phyloP scores from a whole-genome alignment of 2,329 filamentous ascomycete genomes.

The Arthrobotrys pseudoclavata region DNA sequence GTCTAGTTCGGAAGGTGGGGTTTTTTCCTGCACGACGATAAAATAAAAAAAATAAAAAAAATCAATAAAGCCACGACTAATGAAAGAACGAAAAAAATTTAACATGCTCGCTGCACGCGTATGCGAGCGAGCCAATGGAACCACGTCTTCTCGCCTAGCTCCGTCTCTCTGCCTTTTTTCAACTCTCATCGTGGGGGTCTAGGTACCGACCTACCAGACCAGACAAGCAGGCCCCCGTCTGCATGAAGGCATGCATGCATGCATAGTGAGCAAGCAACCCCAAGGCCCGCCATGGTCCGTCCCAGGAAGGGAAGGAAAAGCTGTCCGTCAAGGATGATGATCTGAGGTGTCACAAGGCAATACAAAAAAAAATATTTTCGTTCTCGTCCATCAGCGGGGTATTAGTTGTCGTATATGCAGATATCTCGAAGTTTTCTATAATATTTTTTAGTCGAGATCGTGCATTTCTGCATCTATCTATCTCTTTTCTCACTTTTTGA shows the following conservation, averaged over 20 bases:
- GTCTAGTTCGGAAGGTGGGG: constrained; percentile 61
- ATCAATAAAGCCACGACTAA: constrained; percentile 45
- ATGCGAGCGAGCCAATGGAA: constrained; percentile 60
- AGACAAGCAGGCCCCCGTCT: constrained; percentile 48
- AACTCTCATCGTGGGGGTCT: constrained; percentile 58
- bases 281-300: constrained; percentile 56
- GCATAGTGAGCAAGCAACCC: constrained; percentile 47
- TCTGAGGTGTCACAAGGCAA: constrained; percentile 44
- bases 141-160: constrained; percentile 52
- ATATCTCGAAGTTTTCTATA: not conserved
- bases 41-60: constrained; percentile 53
- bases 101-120: constrained; percentile 51
- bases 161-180: constrained; percentile 41
- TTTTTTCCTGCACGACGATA: constrained; percentile 13
- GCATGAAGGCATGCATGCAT: constrained; percentile 54
- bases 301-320: constrained; percentile 57
- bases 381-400: not conserved
- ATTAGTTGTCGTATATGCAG: not conserved
- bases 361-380: too few relatives aligned
- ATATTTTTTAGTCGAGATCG: constrained; percentile 16
- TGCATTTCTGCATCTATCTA: constrained; percentile 4
- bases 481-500: not conserved
- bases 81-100: constrained; percentile 53
- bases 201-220: constrained; percentile 40
- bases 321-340: constrained; percentile 41